These are phyloP conservation scores for Talaromyces amestolkiae DNA, from an alignment of 2,329 filamentous ascomycete genomes.

Conservation along the genomic window DNA sequence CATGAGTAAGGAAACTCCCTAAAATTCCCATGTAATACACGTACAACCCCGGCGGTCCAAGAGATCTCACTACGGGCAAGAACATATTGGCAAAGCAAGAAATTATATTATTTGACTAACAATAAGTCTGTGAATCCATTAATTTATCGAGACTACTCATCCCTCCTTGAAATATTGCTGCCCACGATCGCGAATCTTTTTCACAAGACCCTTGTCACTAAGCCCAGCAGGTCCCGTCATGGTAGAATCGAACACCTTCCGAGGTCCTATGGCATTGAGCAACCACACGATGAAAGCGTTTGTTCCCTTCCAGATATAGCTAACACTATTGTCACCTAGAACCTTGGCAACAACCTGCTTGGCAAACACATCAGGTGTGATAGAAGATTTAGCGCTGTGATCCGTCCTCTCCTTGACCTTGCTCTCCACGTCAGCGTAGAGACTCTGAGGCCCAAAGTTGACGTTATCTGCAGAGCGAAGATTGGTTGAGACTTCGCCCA, in stretches of 20 bases:
- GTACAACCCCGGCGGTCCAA: background rate
- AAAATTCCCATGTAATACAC: background rate
- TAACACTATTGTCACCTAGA: background rate
- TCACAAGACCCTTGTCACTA: background rate
- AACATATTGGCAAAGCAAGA: background rate
- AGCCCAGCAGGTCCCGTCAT: constrained; percentile 4
- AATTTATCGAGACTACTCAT: background rate
- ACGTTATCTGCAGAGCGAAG: constrained; percentile 4
- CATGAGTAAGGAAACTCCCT: no score
- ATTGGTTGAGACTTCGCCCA: constrained; percentile 13
- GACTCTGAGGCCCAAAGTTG: background rate
- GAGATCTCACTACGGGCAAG: background rate
- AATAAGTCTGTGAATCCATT: background rate
- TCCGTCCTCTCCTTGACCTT: constrained; percentile 13
- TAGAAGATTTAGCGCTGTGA: constrained; percentile 7
- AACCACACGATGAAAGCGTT: constrained; percentile 14
- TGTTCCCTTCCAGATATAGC: constrained; percentile 15
- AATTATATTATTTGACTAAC: background rate
- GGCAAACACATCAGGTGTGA: constrained; percentile 6
- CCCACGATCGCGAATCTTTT: constrained; percentile 3
- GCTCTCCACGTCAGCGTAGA: constrained; percentile 3
- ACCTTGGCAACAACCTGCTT: constrained; percentile 9
- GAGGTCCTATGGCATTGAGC: constrained; percentile 6
- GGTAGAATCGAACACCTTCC: constrained; percentile 12
- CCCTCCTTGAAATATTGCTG: background rate